phyloP scores from a whole-genome alignment of 805 yeast species.

The Kluyveromyces siamensis region DNA sequence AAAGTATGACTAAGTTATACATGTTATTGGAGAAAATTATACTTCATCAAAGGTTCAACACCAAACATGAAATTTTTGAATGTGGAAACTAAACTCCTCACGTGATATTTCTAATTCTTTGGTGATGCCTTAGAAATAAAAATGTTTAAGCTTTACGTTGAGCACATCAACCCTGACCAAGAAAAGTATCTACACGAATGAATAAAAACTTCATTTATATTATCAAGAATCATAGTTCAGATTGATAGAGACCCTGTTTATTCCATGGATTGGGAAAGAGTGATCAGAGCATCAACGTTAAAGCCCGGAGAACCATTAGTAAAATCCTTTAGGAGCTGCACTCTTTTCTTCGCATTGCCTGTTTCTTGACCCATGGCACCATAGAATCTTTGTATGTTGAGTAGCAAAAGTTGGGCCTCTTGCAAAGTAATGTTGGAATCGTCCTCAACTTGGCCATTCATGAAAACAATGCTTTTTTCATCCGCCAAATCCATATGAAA shows the following conservation, averaged over 20 bases:
- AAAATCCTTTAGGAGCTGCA: slow-evolving; percentile 54
- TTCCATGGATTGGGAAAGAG: slow-evolving; percentile 68
- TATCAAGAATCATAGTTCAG: too few species aligned
- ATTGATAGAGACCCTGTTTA: slow-evolving; percentile 4
- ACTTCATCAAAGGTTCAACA: too few species aligned
- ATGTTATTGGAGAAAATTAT: too few species aligned
- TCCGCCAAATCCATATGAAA: slow-evolving; percentile 71
- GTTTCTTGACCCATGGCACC: slow-evolving; percentile 50
- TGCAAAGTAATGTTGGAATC: slow-evolving; percentile 57
- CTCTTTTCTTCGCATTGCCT: slow-evolving; percentile 39
- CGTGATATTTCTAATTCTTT: too few species aligned
- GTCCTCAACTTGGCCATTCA: slow-evolving; percentile 78
- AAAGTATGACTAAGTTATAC: too few species aligned
- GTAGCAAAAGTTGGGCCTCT: slow-evolving; percentile 69
- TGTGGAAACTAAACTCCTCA: too few species aligned
- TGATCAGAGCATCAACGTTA: slow-evolving; percentile 55
- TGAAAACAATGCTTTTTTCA: slow-evolving; percentile 56
- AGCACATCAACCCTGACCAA: too few species aligned
- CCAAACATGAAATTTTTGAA: too few species aligned
- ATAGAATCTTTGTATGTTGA: slow-evolving; percentile 75
- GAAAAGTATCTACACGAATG: background rate
- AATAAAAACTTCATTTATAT: too few species aligned
- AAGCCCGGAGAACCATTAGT: slow-evolving; percentile 63
- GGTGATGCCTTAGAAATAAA: too few species aligned
- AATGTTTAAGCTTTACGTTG: too few species aligned